phyloP scores from a whole-genome alignment of 2,329 filamentous ascomycete genomes.

The Akanthomyces uredinophilus region DNA sequence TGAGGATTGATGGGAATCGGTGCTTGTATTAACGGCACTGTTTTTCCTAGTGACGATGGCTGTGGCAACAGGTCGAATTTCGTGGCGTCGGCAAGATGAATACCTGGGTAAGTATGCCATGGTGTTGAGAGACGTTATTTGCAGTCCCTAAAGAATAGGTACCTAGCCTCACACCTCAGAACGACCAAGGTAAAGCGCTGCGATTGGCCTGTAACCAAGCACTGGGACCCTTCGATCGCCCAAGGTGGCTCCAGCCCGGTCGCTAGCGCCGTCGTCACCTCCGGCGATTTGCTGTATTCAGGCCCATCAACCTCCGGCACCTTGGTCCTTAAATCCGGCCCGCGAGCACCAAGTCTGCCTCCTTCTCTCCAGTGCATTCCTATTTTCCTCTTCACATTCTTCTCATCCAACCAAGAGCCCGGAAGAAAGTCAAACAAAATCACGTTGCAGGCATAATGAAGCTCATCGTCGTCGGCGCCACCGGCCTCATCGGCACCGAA shows the following conservation, averaged over 20 bases:
- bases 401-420: no score
- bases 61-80: no score
- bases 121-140: no score
- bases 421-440: no score
- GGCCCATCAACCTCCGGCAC: neutral
- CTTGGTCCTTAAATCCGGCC: neutral
- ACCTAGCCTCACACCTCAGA: no score
- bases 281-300: neutral
- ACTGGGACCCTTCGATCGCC: neutral
- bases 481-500: slow-evolving; percentile 38
- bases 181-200: neutral
- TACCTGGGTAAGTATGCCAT: no score
- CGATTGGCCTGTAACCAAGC: neutral
- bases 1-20: no score
- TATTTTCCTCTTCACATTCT: neutral
- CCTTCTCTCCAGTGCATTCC: neutral
- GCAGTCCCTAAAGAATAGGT: no score
- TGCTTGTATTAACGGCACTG: no score
- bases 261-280: neutral
- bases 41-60: no score
- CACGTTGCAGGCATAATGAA: slow-evolving; percentile 35
- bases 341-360: no score
- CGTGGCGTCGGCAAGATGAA: no score
- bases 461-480: slow-evolving; percentile 37
- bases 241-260: neutral